A percentile compares a stretch with the other conserved stretches of the same genome.
Evolutionary conservation across 2,329 filamentous ascomycete species (phyloP).

Genomic region (Hypocreales sp.): DNA sequence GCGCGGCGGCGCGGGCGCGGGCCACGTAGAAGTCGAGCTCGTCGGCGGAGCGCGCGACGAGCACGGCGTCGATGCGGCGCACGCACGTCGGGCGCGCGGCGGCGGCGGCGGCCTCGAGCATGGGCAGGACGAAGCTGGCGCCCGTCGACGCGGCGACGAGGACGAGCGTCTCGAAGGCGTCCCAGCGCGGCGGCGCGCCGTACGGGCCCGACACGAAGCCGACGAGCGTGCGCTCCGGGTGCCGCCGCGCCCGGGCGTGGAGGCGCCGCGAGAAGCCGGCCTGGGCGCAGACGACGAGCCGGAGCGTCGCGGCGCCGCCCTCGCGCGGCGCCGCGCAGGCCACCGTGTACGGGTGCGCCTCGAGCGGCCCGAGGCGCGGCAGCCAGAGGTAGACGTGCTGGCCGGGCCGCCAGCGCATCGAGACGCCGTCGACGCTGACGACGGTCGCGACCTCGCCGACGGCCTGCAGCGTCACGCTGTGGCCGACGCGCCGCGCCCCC

Average conservation of each 20-base stretch:
- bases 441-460: constrained; percentile 38
- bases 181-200: constrained; percentile 37
- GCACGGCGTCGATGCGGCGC: constrained; percentile 34
- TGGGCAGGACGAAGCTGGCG: constrained; percentile 44
- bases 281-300: constrained; percentile 41
- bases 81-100: constrained; percentile 27
- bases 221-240: constrained; percentile 13
- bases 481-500: constrained; percentile 27
- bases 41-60: constrained; percentile 33
- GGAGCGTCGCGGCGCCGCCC: constrained; percentile 40
- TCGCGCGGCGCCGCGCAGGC: constrained; percentile 40
- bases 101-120: constrained; percentile 37
- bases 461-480: constrained; percentile 31
- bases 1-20: constrained; percentile 27
- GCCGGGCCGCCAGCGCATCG: constrained; percentile 42
- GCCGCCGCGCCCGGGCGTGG: constrained; percentile 27
- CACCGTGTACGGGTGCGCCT: constrained; percentile 47
- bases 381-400: constrained; percentile 48
- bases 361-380: constrained; percentile 34
- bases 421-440: constrained; percentile 42
- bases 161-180: constrained; percentile 42
- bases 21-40: constrained; percentile 40
- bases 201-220: constrained; percentile 40
- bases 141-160: constrained; percentile 47
- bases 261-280: constrained; percentile 40